Evolutionary conservation across 495 filamentous ascomycete species (phyloP).

Genomic region (Cercophora newfieldiana): DNA sequence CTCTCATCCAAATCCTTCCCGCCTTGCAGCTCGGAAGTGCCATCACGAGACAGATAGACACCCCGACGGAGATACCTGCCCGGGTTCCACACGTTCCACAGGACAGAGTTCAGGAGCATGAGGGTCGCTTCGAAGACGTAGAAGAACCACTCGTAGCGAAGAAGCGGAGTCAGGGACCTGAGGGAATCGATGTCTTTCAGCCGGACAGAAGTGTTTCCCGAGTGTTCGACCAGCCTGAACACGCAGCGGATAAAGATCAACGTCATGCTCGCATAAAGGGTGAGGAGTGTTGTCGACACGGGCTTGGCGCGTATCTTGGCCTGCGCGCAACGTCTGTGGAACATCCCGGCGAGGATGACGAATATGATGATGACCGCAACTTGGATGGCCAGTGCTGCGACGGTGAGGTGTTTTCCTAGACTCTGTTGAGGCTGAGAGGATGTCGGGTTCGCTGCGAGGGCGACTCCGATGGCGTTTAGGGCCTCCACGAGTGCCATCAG

Average conservation of each 20-base stretch:
- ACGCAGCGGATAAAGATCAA: conserved; percentile 36
- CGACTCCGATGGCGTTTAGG: conserved; percentile 36
- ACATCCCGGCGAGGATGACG: conserved; percentile 29
- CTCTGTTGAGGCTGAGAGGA: neutral
- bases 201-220: conserved; percentile 26
- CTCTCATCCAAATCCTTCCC: conserved; percentile 22
- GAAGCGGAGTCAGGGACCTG: conserved; percentile 30
- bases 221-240: conserved; percentile 37
- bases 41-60: conserved; percentile 32
- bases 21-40: conserved; percentile 25
- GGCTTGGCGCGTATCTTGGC: conserved; percentile 7
- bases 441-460: conserved; percentile 32
- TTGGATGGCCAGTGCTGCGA: conserved; percentile 34
- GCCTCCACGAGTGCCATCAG: conserved; percentile 34
- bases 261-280: conserved; percentile 34
- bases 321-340: conserved; percentile 32
- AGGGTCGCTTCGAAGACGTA: conserved; percentile 38
- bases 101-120: conserved; percentile 35
- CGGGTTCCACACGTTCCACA: conserved; percentile 39
- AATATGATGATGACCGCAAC: conserved; percentile 33
- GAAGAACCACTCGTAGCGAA: conserved; percentile 36
- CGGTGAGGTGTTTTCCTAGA: conserved; percentile 29
- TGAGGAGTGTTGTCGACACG: conserved; percentile 23
- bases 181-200: conserved; percentile 22
- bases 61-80: conserved; percentile 32